Conservation (phyloP, 1,139 yeast genomes). For the Hansenula lynferdii region DNA sequence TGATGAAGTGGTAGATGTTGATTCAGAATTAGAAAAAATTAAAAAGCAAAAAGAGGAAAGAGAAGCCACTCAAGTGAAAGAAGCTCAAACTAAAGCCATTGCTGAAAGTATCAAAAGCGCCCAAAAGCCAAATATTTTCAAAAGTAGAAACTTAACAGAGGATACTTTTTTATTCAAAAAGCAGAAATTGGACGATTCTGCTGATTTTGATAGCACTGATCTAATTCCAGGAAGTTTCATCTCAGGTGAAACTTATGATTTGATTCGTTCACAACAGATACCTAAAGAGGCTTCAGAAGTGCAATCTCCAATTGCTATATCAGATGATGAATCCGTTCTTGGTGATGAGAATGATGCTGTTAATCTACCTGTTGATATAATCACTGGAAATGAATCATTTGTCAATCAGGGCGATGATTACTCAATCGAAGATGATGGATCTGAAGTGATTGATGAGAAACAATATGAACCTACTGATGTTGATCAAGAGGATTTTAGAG, state of each 20-base stretch:
- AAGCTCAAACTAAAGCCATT: neutral
- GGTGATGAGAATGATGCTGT: no score
- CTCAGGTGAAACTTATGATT: slow-evolving; percentile 8
- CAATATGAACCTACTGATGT: slow-evolving; percentile 60
- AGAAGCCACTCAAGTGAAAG: no score
- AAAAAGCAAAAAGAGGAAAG: slow-evolving; percentile 6
- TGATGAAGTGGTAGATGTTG: slow-evolving; percentile 48
- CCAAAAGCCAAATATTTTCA: slow-evolving; percentile 1
- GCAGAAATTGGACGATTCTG: slow-evolving; percentile 16
- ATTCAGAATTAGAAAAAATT: slow-evolving; percentile 28
- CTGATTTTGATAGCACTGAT: slow-evolving; percentile 15
- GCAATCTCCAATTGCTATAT: slow-evolving; percentile 4
- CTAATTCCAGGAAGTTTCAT: slow-evolving; percentile 23
- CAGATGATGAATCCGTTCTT: slow-evolving; percentile 11
- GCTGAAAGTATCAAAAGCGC: neutral
- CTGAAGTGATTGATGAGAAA: slow-evolving; percentile 47
- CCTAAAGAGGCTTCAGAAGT: neutral
- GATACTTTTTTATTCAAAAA: slow-evolving; percentile 24
- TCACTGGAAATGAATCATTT: slow-evolving; percentile 20
- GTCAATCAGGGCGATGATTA: slow-evolving; percentile 27
- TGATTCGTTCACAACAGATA: neutral
- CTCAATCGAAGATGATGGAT: slow-evolving; percentile 28
- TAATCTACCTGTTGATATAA: slow-evolving; percentile 17
- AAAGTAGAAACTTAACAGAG: slow-evolving; percentile 14
- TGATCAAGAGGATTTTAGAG: slow-evolving; percentile 37